Conservation (phyloP, 1,139 yeast species). For the Geotrichum reessii region DNA sequence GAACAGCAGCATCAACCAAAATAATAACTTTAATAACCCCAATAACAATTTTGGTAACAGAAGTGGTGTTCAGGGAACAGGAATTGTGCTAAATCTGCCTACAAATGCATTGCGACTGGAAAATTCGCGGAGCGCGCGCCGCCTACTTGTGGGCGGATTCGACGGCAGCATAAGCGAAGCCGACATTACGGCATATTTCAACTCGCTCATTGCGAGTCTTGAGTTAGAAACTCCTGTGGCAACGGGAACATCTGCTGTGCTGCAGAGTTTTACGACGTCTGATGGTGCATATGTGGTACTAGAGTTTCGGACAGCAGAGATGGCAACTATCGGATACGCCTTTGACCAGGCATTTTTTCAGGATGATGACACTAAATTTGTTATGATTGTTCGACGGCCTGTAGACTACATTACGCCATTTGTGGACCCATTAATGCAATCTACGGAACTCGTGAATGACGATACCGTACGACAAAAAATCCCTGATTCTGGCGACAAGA, state of each 20-base stretch:
- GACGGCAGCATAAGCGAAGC: slow-evolving; percentile 39
- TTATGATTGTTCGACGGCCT: slow-evolving; percentile 46
- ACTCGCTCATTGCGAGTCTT: slow-evolving; percentile 23
- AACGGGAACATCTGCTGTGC: slow-evolving; percentile 18
- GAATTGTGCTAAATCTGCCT: slow-evolving; percentile 8
- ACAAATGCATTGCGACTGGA: slow-evolving; percentile 24
- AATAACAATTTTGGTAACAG: slow-evolving; percentile 1
- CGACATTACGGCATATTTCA: slow-evolving; percentile 36
- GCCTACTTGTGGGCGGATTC: slow-evolving; percentile 46
- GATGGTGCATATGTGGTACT: slow-evolving; percentile 37
- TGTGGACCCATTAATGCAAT: slow-evolving; percentile 4
- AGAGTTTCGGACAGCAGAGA: slow-evolving; percentile 48
- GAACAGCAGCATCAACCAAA: background rate
- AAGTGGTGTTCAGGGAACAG: background rate
- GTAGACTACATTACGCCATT: slow-evolving; percentile 51
- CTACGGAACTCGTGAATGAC: background rate
- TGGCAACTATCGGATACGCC: slow-evolving; percentile 56
- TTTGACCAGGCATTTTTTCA: slow-evolving; percentile 40
- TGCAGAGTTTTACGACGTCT: slow-evolving; percentile 35
- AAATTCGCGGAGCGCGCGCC: slow-evolving; percentile 39
- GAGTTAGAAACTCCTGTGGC: slow-evolving; percentile 26
- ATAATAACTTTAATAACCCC: background rate
- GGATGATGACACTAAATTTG: slow-evolving; percentile 27
- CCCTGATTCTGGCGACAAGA: slow-evolving; percentile 1
- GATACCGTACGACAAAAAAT: background rate